Conservation (phyloP, 2,329 filamentous ascomycete species). For the Botryotinia globosa region DNA sequence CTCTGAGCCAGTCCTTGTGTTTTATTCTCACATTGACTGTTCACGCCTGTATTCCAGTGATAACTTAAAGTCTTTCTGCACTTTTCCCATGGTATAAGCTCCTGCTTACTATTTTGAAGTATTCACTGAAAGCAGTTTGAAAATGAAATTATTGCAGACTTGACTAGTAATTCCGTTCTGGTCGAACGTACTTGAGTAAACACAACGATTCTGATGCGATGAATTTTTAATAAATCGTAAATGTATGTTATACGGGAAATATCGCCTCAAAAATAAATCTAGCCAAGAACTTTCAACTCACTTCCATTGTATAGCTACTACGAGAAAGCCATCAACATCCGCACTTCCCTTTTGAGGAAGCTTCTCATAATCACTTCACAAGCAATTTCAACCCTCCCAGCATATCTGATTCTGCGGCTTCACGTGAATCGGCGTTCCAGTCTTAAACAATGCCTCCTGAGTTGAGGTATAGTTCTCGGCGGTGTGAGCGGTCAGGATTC, state of each 20-base stretch:
- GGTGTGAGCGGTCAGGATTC: not conserved
- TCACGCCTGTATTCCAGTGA: not conserved
- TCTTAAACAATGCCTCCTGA: not conserved
- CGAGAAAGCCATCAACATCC: not conserved
- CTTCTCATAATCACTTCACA: not conserved
- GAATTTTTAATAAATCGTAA: not conserved
- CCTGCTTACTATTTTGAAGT: not conserved
- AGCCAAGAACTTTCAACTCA: not conserved
- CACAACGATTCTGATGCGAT: not conserved
- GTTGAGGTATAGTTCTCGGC: not conserved
- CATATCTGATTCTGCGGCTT: not conserved
- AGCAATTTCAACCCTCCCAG: not conserved
- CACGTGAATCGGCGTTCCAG: not conserved
- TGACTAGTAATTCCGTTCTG: not conserved
- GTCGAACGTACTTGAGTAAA: not conserved
- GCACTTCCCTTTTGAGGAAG: not conserved
- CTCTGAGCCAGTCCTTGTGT: not conserved
- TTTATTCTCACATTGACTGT: not conserved
- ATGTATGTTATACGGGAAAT: not conserved
- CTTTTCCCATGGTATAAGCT: not conserved
- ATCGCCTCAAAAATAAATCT: not conserved
- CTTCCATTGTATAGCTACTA: not conserved
- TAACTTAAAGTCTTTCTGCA: not conserved
- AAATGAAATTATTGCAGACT: not conserved
- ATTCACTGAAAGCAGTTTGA: not conserved